Evolutionary conservation across 164 flowering plant species (phyloP), one percentile per base, ranked within the genome.

Genomic region (Sedum album): DNA sequence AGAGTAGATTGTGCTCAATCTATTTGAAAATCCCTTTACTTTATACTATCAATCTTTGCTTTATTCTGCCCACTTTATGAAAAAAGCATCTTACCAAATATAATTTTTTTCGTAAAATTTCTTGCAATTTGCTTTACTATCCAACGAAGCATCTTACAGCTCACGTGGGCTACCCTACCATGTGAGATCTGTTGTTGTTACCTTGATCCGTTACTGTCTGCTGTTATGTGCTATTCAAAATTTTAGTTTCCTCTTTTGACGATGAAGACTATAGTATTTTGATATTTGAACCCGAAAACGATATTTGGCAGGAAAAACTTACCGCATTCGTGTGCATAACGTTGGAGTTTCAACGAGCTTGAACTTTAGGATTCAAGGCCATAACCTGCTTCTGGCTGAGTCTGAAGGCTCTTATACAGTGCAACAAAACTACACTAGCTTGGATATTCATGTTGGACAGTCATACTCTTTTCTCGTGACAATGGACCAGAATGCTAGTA

Each of bases 381-480:
- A 94, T 68, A 85, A 86, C 70, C 70, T 91, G 65, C 88, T 84
- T 74, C 75, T 94, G 44, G 93, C 83, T 2, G 99, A 94, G 77
- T 73, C 96, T 10, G 99, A 94, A 75, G 99, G 99, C 53, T 84
- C 96, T 38, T 95, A 95, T 66, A 95, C 99, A 44, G 88, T 88
- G 74, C 96, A 91, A 64, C 97, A 91, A 70, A 92, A 95, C 66
- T 92, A 88, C 65, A 86, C 96, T 63, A 92, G 85, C 84, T 76
- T 95, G 73, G 99, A 95, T 75, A 90, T 95, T 67, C 97, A 91
- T 72, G 99, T 90, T 42, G 99, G 99, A 42, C 99, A 95, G 68
- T 85, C 99, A n/a, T 95, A 86, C 81, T 88, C 99, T 11, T 95
- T 95, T 69, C 74, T 95, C 76, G 80, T 92, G n/a, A 88, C 97